Base-by-base conservation (phyloP, 768 basidiomycete genomes). In the Lentinula lateritia region DNA sequence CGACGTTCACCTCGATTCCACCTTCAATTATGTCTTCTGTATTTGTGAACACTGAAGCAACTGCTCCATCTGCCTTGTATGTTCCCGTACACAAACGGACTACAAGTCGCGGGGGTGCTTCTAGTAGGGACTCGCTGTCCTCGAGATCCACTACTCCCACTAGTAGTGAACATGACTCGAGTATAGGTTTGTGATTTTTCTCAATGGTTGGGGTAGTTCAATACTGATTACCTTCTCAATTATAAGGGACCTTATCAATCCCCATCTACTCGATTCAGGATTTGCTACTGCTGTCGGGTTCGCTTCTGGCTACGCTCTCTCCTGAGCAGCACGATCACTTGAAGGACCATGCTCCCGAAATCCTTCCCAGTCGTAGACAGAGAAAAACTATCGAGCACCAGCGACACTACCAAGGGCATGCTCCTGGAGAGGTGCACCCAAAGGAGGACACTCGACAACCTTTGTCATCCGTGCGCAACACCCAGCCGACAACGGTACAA, bases 1-100 rank as follows among this genome's bases (percentile, higher is more conserved):
- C 12, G 3, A 16, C 56, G 5, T 13, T 16, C 23, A 41, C 34
- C 43, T 35, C 56, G 16, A 3, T 28, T 23, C 10, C 3, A 20
- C 36, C 23, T 20, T 10, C 58, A 23, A 59, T 9, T 12, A 50
- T 52, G 50, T 41, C 48, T 41, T 52, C 59, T 42, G 18, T 28
- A 52, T 23, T 16, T 13, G 28, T 34, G 28, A 48, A 48, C 57
- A 41, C 32, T 52, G 18, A 52, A 34, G 2, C 20, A 39, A 41
- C 32, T 28, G 18, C 58, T 6, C 43, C 35, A 36, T 34, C 34
- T n/a, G 39, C 59, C 16, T 23, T 60, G 59, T 60, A 60, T 35
- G 32, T 60, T 42, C 59, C 59, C 28, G 50, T 60, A 15, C 59
- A 60, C 48, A 60, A 52, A n/a, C 59, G 59, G 42, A 28, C 38